Conservation (phyloP, 2,329 filamentous ascomycete species). For the Mycosphaerella sp. region DNA sequence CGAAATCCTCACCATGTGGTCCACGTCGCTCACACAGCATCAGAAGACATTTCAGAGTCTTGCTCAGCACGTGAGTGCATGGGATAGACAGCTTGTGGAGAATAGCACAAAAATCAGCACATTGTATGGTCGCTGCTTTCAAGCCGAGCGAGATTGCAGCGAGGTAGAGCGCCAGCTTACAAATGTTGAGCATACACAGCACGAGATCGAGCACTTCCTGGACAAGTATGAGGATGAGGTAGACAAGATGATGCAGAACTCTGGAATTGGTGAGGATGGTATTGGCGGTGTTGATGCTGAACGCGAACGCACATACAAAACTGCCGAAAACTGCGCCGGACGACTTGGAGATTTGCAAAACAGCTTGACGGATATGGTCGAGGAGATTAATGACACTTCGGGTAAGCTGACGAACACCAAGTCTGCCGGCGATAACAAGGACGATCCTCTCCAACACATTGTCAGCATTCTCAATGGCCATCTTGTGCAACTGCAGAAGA, state of each 20-base stretch:
- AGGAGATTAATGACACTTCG: slow-evolving; percentile 94
- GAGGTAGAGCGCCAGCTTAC: slow-evolving; percentile 91
- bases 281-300: slow-evolving; percentile 89
- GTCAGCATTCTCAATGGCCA: slow-evolving; percentile 92
- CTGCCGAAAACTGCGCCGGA: slow-evolving; percentile 87
- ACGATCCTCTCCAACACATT: slow-evolving; percentile 75
- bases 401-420: slow-evolving; percentile 67
- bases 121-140: slow-evolving; percentile 83
- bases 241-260: slow-evolving; percentile 77
- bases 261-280: slow-evolving; percentile 46
- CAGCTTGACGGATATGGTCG: slow-evolving; percentile 91
- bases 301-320: slow-evolving; percentile 87
- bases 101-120: slow-evolving; percentile 95
- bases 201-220: slow-evolving; percentile 80
- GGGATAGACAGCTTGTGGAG: slow-evolving; percentile 88
- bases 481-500: slow-evolving; percentile 84
- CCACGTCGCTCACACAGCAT: slow-evolving; percentile 88
- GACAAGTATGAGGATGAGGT: slow-evolving; percentile 89
- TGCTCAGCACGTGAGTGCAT: slow-evolving; percentile 76
- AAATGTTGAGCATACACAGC: slow-evolving; percentile 85
- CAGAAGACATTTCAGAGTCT: slow-evolving; percentile 95
- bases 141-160: slow-evolving; percentile 84
- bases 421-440: slow-evolving; percentile 63
- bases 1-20: slow-evolving; percentile 96
- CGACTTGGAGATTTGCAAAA: slow-evolving; percentile 89